phyloP scores from a whole-genome alignment of 192 early-diverging fungal species.

The Umbelopsis sp. region DNA sequence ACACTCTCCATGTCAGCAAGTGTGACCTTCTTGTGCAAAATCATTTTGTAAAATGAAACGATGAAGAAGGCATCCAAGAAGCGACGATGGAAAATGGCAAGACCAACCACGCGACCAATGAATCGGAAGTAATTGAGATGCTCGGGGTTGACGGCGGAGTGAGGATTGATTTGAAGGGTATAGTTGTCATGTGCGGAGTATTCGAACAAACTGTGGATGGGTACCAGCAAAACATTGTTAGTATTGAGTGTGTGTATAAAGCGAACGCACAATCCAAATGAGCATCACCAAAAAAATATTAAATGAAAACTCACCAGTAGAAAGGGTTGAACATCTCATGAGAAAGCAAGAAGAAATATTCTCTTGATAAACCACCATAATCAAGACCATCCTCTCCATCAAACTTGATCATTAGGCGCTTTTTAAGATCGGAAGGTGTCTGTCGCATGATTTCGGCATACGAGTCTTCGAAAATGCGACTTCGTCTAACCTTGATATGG shows the following conservation, averaged over 20 bases:
- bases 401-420: slow-evolving; percentile 96
- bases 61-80: slow-evolving; percentile 95
- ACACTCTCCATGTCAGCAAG: slow-evolving; percentile 92
- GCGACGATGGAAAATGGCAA: slow-evolving; percentile 96
- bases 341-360: slow-evolving; percentile 95
- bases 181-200: slow-evolving; percentile 97
- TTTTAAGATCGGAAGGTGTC: slow-evolving; percentile 85
- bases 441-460: slow-evolving; percentile 94
- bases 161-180: slow-evolving; percentile 95
- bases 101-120: slow-evolving; percentile 92
- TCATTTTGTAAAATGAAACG: slow-evolving; percentile 95
- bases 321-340: slow-evolving; percentile 98
- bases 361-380: slow-evolving; percentile 94
- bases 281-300: too few species aligned
- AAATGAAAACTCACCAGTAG: slow-evolving; percentile 51
- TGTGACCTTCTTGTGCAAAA: slow-evolving; percentile 84
- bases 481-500: slow-evolving; percentile 87
- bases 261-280: too few species aligned
- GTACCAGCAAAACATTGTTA: slow-evolving; percentile 33
- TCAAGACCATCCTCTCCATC: slow-evolving; percentile 96
- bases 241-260: too few species aligned
- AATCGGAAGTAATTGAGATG: slow-evolving; percentile 98
- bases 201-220: slow-evolving; percentile 79
- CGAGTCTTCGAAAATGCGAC: slow-evolving; percentile 89
- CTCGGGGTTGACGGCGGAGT: slow-evolving; percentile 91